Percentiles rank a stretch among this genome's conserved stretches.
Conservation (phyloP, 1,139 yeast species). For the Geotrichum cucujoidarum region DNA sequence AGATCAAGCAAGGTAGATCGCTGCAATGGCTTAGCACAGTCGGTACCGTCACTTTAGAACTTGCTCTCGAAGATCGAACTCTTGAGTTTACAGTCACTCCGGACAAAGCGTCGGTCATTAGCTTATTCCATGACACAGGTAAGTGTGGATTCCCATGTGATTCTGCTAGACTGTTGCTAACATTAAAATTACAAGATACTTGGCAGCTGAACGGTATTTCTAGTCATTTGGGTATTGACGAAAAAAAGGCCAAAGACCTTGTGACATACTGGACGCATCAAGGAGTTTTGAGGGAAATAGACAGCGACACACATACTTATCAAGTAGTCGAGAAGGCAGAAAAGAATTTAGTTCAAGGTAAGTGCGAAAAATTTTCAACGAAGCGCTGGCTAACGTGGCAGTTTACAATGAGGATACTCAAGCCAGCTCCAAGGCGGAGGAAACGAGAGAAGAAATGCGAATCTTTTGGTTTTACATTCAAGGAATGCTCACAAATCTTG, state of each 20-base stretch:
- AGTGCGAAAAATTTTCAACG: conserved; percentile 16
- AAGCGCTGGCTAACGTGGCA: background rate
- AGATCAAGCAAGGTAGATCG: conserved; percentile 51
- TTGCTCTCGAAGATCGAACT: conserved; percentile 47
- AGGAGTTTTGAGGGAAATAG: conserved; percentile 21
- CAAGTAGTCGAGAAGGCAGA: conserved; percentile 32
- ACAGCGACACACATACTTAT: conserved; percentile 15
- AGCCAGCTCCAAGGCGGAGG: conserved; percentile 21
- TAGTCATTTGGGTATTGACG: conserved; percentile 28
- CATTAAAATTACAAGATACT: conserved; percentile 8
- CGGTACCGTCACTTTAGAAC: conserved; percentile 58
- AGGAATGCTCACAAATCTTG: conserved; percentile 55
- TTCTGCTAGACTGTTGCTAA: too few relatives aligned
- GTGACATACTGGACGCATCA: conserved; percentile 16
- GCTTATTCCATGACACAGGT: conserved; percentile 45
- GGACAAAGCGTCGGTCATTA: conserved; percentile 62
- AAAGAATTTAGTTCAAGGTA: conserved; percentile 35
- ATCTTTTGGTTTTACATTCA: conserved; percentile 47
- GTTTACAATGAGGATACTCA: conserved; percentile 2
- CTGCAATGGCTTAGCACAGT: conserved; percentile 54
- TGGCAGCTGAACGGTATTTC: conserved; percentile 20
- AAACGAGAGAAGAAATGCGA: conserved; percentile 38
- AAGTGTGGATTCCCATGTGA: conserved; percentile 13
- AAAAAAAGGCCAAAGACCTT: conserved; percentile 24
- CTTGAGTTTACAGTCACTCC: conserved; percentile 53